phyloP scores from a whole-genome alignment of 2,329 filamentous ascomycete species.

The Kalmusia sp. region DNA sequence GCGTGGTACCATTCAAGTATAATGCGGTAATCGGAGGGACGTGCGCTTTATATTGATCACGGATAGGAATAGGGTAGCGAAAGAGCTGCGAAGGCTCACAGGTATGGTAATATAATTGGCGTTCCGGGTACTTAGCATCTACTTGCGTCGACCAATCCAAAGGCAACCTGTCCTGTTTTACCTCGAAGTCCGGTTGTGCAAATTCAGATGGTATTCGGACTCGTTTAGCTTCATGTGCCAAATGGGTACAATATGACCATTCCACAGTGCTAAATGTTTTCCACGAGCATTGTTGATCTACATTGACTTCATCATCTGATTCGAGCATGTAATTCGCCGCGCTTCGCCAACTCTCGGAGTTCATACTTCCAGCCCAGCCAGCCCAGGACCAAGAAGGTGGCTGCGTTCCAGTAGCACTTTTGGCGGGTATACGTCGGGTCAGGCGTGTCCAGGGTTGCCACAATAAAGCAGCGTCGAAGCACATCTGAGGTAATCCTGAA shows the following conservation, averaged over 20 bases:
- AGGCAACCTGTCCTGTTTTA: not conserved
- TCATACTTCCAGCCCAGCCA: conserved; percentile 17
- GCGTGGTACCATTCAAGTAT: conserved; percentile 16
- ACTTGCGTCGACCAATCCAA: not conserved
- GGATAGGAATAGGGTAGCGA: conserved; percentile 19
- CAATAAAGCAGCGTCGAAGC: conserved; percentile 26
- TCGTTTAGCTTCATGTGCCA: not conserved
- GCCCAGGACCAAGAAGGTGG: conserved; percentile 23
- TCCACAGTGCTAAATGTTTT: conserved; percentile 17
- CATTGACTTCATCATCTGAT: not conserved
- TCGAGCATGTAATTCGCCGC: conserved; percentile 19
- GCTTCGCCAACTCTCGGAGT: conserved; percentile 24
- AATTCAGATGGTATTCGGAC: not conserved
- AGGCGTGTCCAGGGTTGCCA: conserved; percentile 23
- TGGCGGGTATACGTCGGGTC: conserved; percentile 10
- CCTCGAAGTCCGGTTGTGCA: not conserved
- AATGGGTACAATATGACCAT: conserved; percentile 14
- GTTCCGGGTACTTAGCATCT: not conserved
- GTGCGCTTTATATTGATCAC: conserved; percentile 10
- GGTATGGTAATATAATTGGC: conserved; percentile 8
- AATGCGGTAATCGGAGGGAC: conserved; percentile 13
- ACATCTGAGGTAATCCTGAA: conserved; percentile 25
- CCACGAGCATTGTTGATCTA: conserved; percentile 16
- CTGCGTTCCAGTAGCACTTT: not conserved
- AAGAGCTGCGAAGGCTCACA: conserved; percentile 16